Conservation (phyloP, 306 rosid species). For the Cucumis hystrix region DNA sequence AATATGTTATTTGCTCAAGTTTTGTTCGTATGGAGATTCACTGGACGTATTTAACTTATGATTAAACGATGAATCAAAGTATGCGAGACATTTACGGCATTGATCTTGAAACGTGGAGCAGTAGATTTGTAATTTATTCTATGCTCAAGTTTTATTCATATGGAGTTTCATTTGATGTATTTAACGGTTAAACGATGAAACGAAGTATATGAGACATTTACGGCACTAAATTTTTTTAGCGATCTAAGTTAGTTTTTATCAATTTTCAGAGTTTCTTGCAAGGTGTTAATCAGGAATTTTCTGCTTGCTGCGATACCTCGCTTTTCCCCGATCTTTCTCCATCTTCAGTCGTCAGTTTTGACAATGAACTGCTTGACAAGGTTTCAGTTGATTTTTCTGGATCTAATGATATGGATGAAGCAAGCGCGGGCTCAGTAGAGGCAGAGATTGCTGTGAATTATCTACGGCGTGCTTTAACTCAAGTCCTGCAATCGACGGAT, state of each 20-base stretch:
- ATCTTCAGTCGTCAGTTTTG: background rate
- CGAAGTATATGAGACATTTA: background rate
- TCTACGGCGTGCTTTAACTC: conserved; percentile 20
- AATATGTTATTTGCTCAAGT: background rate
- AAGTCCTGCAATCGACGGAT: conserved; percentile 18
- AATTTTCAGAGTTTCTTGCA: conserved; percentile 11
- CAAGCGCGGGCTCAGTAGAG: conserved; percentile 11
- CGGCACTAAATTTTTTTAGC: background rate
- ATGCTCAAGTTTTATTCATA: background rate
- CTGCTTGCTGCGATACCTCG: background rate
- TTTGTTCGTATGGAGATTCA: background rate
- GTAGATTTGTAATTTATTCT: background rate
- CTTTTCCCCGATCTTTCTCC: background rate
- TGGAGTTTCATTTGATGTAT: background rate
- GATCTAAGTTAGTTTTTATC: background rate
- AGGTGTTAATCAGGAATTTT: conserved; percentile 2
- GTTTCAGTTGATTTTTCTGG: background rate
- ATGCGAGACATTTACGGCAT: background rate
- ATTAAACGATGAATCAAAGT: background rate
- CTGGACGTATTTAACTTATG: background rate
- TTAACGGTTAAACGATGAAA: background rate
- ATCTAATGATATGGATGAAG: background rate
- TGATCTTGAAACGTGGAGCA: no score
- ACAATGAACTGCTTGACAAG: background rate
- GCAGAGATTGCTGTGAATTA: conserved; percentile 21